Conservation (phyloP, 192 early-diverging fungal genomes). For the Coemansia umbellata region DNA sequence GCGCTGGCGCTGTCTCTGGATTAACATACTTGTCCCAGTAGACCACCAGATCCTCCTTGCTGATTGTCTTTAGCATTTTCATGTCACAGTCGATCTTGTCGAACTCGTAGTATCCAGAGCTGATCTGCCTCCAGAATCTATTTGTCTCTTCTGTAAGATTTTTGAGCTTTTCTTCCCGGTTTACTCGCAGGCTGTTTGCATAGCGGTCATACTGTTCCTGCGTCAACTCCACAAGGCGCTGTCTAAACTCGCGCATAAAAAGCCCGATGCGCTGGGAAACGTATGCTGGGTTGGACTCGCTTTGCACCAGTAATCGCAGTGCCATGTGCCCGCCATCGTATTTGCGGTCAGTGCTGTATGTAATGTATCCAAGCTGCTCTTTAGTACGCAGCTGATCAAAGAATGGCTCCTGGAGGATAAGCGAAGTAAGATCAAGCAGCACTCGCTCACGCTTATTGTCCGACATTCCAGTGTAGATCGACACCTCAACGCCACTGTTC, state of each 20-base stretch:
- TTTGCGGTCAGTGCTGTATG: constrained; percentile 54
- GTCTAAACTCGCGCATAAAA: constrained; percentile 64
- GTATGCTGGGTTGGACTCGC: constrained; percentile 76
- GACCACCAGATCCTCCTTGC: constrained; percentile 23
- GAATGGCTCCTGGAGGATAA: constrained; percentile 83
- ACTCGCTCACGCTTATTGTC: constrained; percentile 62
- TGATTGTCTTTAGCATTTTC: constrained; percentile 7
- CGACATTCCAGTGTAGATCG: constrained; percentile 74
- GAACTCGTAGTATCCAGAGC: constrained; percentile 75
- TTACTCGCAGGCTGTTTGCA: constrained; percentile 58
- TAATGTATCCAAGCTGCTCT: constrained; percentile 74
- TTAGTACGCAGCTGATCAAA: constrained; percentile 95
- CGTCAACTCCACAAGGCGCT: constrained; percentile 59
- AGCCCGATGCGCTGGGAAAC: constrained; percentile 74
- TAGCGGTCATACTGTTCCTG: constrained; percentile 64
- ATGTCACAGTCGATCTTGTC: constrained; percentile 52
- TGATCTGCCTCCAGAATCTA: constrained; percentile 66
- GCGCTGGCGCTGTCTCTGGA: constrained; percentile 8
- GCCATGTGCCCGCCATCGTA: constrained; percentile 74
- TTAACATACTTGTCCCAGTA: constrained; percentile 43
- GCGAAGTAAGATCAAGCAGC: constrained; percentile 66
- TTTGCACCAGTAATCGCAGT: constrained; percentile 81
- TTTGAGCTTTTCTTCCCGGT: constrained; percentile 70
- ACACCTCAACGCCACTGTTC: constrained; percentile 87
- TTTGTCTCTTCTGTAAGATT: constrained; percentile 68